A percentile compares a stretch with the other conserved stretches of the same genome.
Conservation (phyloP, 345 rosid species). For the Mangifera indica region DNA sequence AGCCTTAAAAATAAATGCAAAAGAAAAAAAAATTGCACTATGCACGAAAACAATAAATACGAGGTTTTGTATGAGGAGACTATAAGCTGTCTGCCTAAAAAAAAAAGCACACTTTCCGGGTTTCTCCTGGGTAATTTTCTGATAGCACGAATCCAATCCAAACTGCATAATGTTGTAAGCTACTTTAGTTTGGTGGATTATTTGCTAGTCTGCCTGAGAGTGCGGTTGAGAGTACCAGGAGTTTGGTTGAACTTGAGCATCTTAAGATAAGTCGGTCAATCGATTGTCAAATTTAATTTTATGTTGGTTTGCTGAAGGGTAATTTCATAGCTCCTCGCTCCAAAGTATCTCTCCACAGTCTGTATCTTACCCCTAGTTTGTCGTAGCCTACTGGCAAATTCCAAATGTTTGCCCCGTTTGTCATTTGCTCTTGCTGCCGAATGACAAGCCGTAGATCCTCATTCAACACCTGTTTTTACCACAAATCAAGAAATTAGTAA, state of each 20-base stretch:
- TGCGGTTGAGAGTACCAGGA: slow-evolving; percentile 7
- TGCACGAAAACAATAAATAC: slow-evolving; percentile 47
- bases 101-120: slow-evolving; percentile 27
- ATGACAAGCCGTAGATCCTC: slow-evolving; percentile 85
- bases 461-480: slow-evolving; percentile 66
- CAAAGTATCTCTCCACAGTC: slow-evolving; percentile 79
- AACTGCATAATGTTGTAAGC: not conserved
- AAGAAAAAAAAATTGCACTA: slow-evolving; percentile 17
- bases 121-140: slow-evolving; percentile 1
- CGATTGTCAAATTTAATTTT: not conserved
- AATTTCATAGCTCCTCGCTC: slow-evolving; percentile 62
- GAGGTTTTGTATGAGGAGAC: slow-evolving; percentile 9
- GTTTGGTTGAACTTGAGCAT: slow-evolving; percentile 5
- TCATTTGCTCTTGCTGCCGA: slow-evolving; percentile 95
- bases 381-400: slow-evolving; percentile 86
- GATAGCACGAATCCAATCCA: not conserved
- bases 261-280: slow-evolving; percentile 20
- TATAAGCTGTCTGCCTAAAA: slow-evolving; percentile 17
- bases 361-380: slow-evolving; percentile 91
- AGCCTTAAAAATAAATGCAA: not conserved
- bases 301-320: slow-evolving; percentile 54
- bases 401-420: slow-evolving; percentile 86
- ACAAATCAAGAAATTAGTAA: not conserved
- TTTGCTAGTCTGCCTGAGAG: not conserved
- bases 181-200: not conserved